These are phyloP conservation scores for Pleurotus platypus DNA, from an alignment of 768 basidiomycete genomes.

Conservation along the genomic window DNA sequence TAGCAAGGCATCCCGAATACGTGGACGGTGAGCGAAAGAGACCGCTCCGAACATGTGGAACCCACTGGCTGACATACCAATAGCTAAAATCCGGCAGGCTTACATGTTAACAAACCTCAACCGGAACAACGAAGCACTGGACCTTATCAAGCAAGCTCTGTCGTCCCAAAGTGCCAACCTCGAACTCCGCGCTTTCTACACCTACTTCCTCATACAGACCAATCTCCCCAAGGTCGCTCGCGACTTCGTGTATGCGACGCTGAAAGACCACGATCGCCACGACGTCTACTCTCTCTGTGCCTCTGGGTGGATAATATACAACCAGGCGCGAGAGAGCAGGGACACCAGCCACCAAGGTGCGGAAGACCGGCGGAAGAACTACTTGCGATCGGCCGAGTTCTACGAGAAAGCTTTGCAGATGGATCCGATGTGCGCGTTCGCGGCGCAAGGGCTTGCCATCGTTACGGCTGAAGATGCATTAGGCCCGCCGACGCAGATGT, in stretches of 20 bases:
- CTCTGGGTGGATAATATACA: conserved; percentile 81
- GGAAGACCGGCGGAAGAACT: conserved; percentile 74
- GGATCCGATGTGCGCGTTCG: conserved; percentile 85
- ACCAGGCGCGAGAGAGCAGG: conserved; percentile 80
- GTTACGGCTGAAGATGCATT: conserved; percentile 90
- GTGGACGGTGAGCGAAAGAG: conserved; percentile 67
- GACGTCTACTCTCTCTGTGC: conserved; percentile 93
- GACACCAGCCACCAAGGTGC: conserved; percentile 53
- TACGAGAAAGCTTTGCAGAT: conserved; percentile 87
- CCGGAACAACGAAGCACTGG: conserved; percentile 79
- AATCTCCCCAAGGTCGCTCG: conserved; percentile 69
- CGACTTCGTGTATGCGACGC: conserved; percentile 85
- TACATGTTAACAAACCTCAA: conserved; percentile 71
- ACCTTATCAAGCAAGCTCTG: conserved; percentile 85
- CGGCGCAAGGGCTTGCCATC: conserved; percentile 94
- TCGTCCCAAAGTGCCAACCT: conserved; percentile 73
- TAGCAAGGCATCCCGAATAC: conserved; percentile 92
- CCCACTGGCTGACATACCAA: neutral
- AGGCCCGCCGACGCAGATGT: conserved; percentile 45
- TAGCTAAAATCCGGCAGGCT: conserved; percentile 92
- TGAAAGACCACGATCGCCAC: conserved; percentile 82
- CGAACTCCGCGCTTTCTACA: conserved; percentile 91
- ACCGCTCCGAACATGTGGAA: too few species aligned
- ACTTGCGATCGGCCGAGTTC: conserved; percentile 82
- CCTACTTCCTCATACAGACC: conserved; percentile 85